Evolutionary conservation across 106 monocot genomes (phyloP), one percentile per base, ranked within the genome.

Genomic region (Ottelia alismoides): DNA sequence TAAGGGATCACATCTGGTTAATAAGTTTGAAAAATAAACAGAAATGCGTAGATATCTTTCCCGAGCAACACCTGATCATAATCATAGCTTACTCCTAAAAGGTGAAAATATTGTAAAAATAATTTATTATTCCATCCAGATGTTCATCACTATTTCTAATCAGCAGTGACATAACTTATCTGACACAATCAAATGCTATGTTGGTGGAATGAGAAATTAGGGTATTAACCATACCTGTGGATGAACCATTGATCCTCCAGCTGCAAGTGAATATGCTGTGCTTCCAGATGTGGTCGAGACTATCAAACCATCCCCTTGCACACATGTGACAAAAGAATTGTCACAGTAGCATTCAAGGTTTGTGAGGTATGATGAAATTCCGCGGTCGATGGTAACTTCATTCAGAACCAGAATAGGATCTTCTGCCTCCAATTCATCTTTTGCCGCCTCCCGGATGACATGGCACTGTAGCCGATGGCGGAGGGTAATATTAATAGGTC

Each of bases 211-310:
- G n/a, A n/a, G n/a, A n/a, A n/a, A n/a, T n/a, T 43, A 6, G 40
- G 10, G 16, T 43, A 7, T 7, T 43, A 43, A 43, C 40, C 51
- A 48, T 76, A 69, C 96, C 96, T 98, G 96, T 35, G 96, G 96
- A 73, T 98, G 96, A 54, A 98, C 90, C 96, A 98, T 98, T 27
- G 96, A 98, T 70, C 96, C 96, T 63, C 96, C 96, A 57, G 96
- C 96, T 40, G 96, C 96, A 21, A 98, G 66, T 19, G 96, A 98
- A 70, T 98, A 98, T 47, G 96, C 96, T 24, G 96, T 98, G 70
- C 96, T 98, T 59, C 96, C 96, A 55, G 96, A 98, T 61, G 96
- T 89, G 28, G 96, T 98, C 29, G 96, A 98, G 50, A 98, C 52
- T 64, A 98, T 98, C 47, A 98, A 68, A 20, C 96, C 96, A 57